These are phyloP conservation scores for Nakazawaea wyomingensis DNA, from an alignment of 805 yeast genomes.

Conservation along the genomic window DNA sequence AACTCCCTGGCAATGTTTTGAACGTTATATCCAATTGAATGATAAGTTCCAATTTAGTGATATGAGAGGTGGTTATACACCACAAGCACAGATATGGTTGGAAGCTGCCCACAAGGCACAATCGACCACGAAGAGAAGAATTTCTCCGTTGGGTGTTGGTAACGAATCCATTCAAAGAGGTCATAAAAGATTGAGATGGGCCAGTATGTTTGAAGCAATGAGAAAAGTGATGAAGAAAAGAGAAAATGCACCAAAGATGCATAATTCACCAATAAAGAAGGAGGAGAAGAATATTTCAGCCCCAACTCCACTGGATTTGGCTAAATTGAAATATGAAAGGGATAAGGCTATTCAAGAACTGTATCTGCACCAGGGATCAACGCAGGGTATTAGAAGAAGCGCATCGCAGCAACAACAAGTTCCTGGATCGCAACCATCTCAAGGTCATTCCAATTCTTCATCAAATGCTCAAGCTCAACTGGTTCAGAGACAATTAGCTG, in stretches of 20 bases:
- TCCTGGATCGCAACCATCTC: background rate
- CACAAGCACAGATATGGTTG: constrained; percentile 83
- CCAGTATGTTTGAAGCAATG: constrained; percentile 94
- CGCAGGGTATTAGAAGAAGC: background rate
- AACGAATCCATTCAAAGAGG: constrained; percentile 91
- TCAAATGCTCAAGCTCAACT: constrained; percentile 8
- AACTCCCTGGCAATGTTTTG: constrained; percentile 99
- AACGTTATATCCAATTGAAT: constrained; percentile 86
- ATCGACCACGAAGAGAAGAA: constrained; percentile 79
- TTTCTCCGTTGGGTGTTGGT: constrained; percentile 91
- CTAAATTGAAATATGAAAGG: constrained; percentile 77
- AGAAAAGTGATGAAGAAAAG: constrained; percentile 85
- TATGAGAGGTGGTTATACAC: constrained; percentile 81
- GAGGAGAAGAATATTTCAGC: constrained; percentile 42
- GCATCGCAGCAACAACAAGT: constrained; percentile 3
- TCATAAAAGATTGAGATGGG: constrained; percentile 88
- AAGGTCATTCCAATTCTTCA: constrained; percentile 2
- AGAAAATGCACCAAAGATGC: constrained; percentile 67
- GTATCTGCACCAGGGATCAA: constrained; percentile 31
- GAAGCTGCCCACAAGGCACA: constrained; percentile 89
- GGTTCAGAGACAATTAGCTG: constrained; percentile 13
- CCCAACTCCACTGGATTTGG: constrained; percentile 80
- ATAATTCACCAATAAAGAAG: constrained; percentile 32
- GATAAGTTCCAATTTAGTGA: constrained; percentile 84
- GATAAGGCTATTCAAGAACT: constrained; percentile 83